Evolutionary conservation across 1,284 basidiomycete genomes (phyloP), one percentile per base, ranked within the genome.

Genomic region (Rhodofomes roseus): DNA sequence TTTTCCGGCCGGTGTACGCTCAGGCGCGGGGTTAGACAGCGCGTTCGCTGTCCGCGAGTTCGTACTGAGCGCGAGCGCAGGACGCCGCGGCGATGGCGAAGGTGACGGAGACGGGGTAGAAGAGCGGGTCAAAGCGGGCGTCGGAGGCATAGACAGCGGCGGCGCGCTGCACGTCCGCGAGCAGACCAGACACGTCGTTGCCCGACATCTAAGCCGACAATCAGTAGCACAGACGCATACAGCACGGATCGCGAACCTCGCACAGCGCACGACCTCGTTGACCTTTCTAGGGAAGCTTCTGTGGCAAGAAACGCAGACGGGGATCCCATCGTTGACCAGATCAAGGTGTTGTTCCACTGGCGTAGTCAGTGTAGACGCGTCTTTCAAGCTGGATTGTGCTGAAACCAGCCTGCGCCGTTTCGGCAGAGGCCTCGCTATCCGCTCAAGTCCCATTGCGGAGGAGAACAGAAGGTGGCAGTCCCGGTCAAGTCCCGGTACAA

Each of bases 161-260:
- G 64, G 62, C 27, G 66, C 63, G 29, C 67, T 69, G 59, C 74
- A 75, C 9, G 67, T 73, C 46, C 73, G 62, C 20, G 72, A 68
- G 59, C 74, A 75, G 40, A 75, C 70, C 8, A 65, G 50, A 57
- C 74, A 75, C 12, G 70, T 73, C 44, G 68, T 60, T 5, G 68
- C 65, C 4, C 64, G 60, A 60, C 74, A 75, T 36, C 74, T 74
- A 51, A 6, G 14, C 25, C n/a, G 39, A 25, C 44, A 11, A 11
- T 37, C 46, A 48, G 53, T 29, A 22, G 29, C 36, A 41, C 1
- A 29, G 43, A 23, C 14, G 29, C 4, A 9, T 37, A 4, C 18
- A 37, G 20, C 7, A 46, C 25, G 12, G n/a, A 39, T 34, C 6
- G 63, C 65, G 44, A 27, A 67, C 67, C 66, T 56, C 20, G 64